Conservation (phyloP, 2,329 filamentous ascomycete species). For the Teratosphaeriaceae sp. region DNA sequence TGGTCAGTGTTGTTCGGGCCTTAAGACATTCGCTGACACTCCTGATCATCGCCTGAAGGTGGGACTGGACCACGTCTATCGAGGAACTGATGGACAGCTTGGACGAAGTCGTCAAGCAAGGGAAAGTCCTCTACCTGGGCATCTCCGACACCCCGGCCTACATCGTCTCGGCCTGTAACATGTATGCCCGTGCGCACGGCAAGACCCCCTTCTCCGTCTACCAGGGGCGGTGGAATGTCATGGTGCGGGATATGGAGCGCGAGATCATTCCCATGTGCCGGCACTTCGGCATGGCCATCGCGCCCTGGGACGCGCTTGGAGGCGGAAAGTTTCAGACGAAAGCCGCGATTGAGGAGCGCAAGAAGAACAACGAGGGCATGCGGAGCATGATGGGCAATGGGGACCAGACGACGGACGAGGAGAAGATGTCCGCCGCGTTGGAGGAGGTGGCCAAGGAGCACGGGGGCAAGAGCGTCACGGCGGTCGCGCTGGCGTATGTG, state of each 20-base stretch:
- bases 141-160: conserved; percentile 40
- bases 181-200: conserved; percentile 33
- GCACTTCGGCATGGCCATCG: conserved; percentile 38
- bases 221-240: conserved; percentile 35
- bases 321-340: conserved; percentile 37
- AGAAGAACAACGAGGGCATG: conserved; percentile 29
- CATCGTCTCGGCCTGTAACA: conserved; percentile 34
- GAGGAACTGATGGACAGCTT: conserved; percentile 40
- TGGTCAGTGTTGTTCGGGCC: neutral
- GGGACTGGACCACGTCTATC: conserved; percentile 37
- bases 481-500: conserved; percentile 59
- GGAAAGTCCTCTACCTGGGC: conserved; percentile 41
- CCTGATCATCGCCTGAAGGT: conserved; percentile 12
- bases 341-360: conserved; percentile 40
- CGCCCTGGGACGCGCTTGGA: conserved; percentile 49
- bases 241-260: conserved; percentile 38
- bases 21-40: neutral
- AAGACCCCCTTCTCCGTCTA: conserved; percentile 30
- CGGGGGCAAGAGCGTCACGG: conserved; percentile 32
- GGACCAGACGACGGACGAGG: conserved; percentile 39
- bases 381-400: conserved; percentile 17
- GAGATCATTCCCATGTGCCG: conserved; percentile 41
- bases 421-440: conserved; percentile 50
- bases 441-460: conserved; percentile 54
- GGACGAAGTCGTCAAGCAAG: conserved; percentile 33